Base-by-base conservation (phyloP, 139 green algal species). In the Ettlia oleoabundans region DNA sequence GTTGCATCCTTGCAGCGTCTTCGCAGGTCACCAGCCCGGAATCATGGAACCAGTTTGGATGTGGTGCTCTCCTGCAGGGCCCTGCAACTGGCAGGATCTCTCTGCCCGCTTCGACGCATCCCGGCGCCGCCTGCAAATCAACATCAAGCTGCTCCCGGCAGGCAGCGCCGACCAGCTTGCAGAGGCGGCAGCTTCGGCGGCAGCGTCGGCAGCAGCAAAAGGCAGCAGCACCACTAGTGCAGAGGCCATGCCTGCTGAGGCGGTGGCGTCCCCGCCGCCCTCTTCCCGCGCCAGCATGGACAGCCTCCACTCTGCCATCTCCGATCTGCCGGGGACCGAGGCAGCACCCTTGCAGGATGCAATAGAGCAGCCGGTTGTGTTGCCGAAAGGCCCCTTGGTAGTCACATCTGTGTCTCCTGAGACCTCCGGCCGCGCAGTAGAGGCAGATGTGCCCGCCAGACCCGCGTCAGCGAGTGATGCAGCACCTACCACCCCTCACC, bases 1-100 rank as follows among this genome's bases (percentile, higher is more conserved):
- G n/a, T n/a, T n/a, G n/a, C n/a, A n/a, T n/a, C n/a, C n/a, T n/a
- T n/a, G n/a, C n/a, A n/a, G n/a, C n/a, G n/a, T n/a, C n/a, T n/a
- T n/a, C n/a, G n/a, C n/a, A n/a, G n/a, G n/a, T n/a, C n/a, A n/a
- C n/a, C n/a, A n/a, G n/a, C n/a, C n/a, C n/a, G n/a, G n/a, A n/a
- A n/a, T n/a, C n/a, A n/a, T n/a, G n/a, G n/a, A n/a, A n/a, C n/a
- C n/a, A n/a, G n/a, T n/a, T n/a, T n/a, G n/a, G n/a, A n/a, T n/a
- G 8, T 8, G 35, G 7, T 43, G 22, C 42, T 77, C 0, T 7
- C 28, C 19, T 64, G 62, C 76, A 82, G 76, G 42, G 0, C 62
- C 30, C 32, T 82, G 76, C 63, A 74, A 65, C 42, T 82, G 62
- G 62, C 26, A 65, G 22, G 42, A 65, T 24, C 62, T 82, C 15